These are phyloP conservation scores for Exophiala spinifera DNA, from an alignment of 2,329 filamentous ascomycete species.

Conservation along the genomic window DNA sequence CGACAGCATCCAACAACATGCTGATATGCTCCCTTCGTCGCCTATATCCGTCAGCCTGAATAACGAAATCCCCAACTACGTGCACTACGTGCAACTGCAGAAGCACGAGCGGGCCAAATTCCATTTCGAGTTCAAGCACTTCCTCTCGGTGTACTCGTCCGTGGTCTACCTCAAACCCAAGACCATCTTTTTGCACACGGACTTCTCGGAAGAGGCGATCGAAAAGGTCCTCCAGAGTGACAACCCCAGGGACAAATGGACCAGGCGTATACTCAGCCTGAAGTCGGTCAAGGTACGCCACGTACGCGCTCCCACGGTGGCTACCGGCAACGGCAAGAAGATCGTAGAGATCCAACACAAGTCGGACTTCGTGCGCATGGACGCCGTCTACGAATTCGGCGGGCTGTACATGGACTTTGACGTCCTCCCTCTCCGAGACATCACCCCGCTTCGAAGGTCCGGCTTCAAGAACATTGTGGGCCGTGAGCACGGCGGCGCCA, in stretches of 20 bases:
- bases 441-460: not conserved
- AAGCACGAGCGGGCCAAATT: not conserved
- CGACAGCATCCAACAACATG: not conserved
- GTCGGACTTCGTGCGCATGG: not conserved
- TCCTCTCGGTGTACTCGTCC: not conserved
- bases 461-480: not conserved
- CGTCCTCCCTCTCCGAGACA: not conserved
- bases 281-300: not conserved
- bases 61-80: slow-evolving; percentile 26
- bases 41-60: not conserved
- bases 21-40: not conserved
- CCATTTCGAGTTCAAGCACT: slow-evolving; percentile 4
- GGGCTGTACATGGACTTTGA: not conserved
- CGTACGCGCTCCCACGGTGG: not conserved
- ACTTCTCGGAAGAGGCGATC: not conserved
- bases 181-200: slow-evolving; percentile 1
- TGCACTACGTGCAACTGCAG: not conserved
- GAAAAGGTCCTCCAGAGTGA: not conserved
- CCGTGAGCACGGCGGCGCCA: not conserved
- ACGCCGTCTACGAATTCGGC: not conserved
- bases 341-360: not conserved
- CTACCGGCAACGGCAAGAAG: not conserved
- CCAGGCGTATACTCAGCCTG: not conserved
- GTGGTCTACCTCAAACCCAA: not conserved
- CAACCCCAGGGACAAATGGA: not conserved